Evolutionary conservation across 768 basidiomycete species (phyloP).

Genomic region (Tricholoma furcatifolium): DNA sequence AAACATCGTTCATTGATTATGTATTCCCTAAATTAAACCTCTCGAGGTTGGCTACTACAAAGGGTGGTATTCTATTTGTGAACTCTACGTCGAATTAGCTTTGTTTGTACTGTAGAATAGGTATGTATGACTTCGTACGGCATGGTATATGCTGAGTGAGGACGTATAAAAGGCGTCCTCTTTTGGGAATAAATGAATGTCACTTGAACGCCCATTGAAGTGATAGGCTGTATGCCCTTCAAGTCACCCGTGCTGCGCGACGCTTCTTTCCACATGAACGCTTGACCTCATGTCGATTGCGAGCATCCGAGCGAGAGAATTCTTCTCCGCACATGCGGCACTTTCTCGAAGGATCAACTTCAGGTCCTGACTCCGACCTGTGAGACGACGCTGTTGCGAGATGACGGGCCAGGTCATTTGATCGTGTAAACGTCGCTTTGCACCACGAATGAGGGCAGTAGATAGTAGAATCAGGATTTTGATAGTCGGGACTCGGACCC

Average conservation of each 20-base stretch:
- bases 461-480: constrained; percentile 1
- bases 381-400: constrained; percentile 23
- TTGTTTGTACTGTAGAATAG: not conserved
- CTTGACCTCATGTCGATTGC: constrained; percentile 23
- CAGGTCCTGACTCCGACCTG: constrained; percentile 7
- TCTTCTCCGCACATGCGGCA: constrained; percentile 21
- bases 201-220: too few species aligned
- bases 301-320: constrained; percentile 28
- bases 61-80: not conserved
- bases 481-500: not conserved
- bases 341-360: constrained; percentile 10
- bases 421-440: constrained; percentile 23
- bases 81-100: constrained; percentile 1
- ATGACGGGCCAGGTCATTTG: constrained; percentile 22
- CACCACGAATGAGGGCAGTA: constrained; percentile 22
- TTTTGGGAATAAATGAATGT: too few species aligned
- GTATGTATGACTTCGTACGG: not conserved
- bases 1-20: constrained; percentile 1
- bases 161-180: not conserved
- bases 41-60: not conserved
- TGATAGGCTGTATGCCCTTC: not conserved
- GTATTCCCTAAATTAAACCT: constrained; percentile 10
- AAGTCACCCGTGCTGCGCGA: not conserved
- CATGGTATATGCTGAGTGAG: not conserved
- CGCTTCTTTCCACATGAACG: constrained; percentile 25